Conservation (phyloP, 495 filamentous ascomycete species). For the Zalerion maritima region DNA sequence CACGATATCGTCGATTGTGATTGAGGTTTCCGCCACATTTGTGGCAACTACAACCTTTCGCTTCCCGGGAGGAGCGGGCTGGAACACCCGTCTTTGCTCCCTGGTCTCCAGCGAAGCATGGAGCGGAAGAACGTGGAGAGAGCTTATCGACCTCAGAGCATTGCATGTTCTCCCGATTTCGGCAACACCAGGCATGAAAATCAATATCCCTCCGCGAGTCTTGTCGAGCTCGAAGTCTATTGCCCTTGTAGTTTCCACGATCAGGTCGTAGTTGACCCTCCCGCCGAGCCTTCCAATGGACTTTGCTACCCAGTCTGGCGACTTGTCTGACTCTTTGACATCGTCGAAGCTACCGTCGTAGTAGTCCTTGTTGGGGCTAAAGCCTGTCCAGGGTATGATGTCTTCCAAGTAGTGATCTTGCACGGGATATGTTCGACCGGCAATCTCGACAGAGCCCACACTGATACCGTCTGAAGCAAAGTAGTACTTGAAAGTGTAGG, state of each 20-base stretch:
- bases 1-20: conserved; percentile 93
- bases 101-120: conserved; percentile 80
- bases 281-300: conserved; percentile 63
- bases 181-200: conserved; percentile 75
- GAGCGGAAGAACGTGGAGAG: conserved; percentile 68
- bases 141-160: conserved; percentile 49
- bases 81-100: conserved; percentile 81
- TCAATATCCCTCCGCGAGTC: conserved; percentile 68
- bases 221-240: conserved; percentile 59
- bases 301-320: conserved; percentile 40
- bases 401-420: conserved; percentile 85
- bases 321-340: conserved; percentile 4
- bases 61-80: conserved; percentile 56
- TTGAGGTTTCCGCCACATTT: conserved; percentile 95
- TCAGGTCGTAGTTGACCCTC: conserved; percentile 84
- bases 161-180: conserved; percentile 78
- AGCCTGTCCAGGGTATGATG: conserved; percentile 65
- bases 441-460: conserved; percentile 71
- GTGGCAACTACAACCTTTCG: conserved; percentile 88
- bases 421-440: conserved; percentile 81
- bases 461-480: conserved; percentile 49
- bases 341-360: conserved; percentile 18
- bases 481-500: conserved; percentile 70
- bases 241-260: conserved; percentile 58
- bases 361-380: conserved; percentile 33